Conservation (phyloP, 1,284 basidiomycete species). For the Flammula alnicola region DNA sequence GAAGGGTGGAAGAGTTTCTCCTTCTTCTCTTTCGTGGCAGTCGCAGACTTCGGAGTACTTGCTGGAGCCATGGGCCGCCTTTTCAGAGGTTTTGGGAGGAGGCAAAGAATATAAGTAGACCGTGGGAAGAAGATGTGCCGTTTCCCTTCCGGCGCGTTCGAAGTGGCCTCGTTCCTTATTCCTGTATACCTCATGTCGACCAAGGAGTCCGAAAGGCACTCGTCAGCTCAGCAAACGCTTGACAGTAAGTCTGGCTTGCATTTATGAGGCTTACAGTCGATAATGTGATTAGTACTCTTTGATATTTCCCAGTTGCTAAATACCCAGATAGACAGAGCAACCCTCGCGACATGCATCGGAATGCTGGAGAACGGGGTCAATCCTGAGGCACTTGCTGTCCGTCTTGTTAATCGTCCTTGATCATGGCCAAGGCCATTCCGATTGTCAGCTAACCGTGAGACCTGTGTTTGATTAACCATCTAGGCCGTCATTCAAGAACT, state of each 20-base stretch:
- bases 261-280: background rate
- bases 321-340: conserved; percentile 82
- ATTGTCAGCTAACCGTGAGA: conserved; percentile 2
- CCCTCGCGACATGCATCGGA: conserved; percentile 79
- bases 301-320: conserved; percentile 86
- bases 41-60: conserved; percentile 36
- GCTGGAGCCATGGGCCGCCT: conserved; percentile 41
- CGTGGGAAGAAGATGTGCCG: conserved; percentile 26
- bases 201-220: conserved; percentile 65
- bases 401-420: conserved; percentile 47
- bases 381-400: conserved; percentile 83
- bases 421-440: background rate
- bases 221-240: conserved; percentile 78
- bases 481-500: conserved; percentile 82
- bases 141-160: background rate
- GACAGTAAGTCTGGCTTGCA: conserved; percentile 65
- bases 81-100: conserved; percentile 7
- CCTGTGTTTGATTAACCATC: too few relatives aligned
- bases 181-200: conserved; percentile 46
- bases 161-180: background rate
- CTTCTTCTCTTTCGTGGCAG: conserved; percentile 49
- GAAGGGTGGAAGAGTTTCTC: conserved; percentile 82
- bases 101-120: conserved; percentile 12
- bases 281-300: conserved; percentile 62
- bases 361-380: conserved; percentile 88